Conservation (phyloP, 148 eudicot species). For the Oxyria digyna region DNA sequence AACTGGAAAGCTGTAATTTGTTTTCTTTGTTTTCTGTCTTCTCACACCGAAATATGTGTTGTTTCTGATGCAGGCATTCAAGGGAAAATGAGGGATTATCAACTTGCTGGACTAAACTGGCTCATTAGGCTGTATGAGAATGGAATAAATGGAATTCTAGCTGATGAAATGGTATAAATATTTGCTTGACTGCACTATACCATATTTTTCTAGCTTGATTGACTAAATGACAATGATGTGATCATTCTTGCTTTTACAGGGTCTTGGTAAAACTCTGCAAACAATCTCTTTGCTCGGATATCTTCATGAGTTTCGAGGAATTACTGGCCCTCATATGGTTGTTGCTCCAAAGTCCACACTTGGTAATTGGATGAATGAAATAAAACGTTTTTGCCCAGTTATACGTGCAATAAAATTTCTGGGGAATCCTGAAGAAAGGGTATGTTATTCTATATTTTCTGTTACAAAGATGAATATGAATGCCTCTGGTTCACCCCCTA, state of each 20-base stretch:
- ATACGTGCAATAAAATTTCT: slow-evolving; percentile 84
- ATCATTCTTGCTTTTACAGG: slow-evolving; percentile 26
- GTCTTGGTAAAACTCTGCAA: slow-evolving; percentile 97
- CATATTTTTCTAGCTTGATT: not conserved
- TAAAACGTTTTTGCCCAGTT: slow-evolving; percentile 80
- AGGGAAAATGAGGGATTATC: slow-evolving; percentile 99
- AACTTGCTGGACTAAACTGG: slow-evolving; percentile 99
- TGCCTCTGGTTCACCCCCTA: not conserved
- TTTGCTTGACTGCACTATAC: not conserved
- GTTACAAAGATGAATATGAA: not conserved
- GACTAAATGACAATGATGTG: not conserved
- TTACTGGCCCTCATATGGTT: slow-evolving; percentile 99
- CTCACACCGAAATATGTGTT: not conserved
- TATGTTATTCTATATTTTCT: slow-evolving; percentile 15
- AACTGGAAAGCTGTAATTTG: not conserved
- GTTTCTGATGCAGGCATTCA: slow-evolving; percentile 55
- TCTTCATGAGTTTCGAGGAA: slow-evolving; percentile 89
- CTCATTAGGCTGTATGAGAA: slow-evolving; percentile 88
- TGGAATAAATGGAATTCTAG: slow-evolving; percentile 97
- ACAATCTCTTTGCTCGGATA: slow-evolving; percentile 94
- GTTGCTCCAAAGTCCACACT: slow-evolving; percentile 99
- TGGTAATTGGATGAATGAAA: slow-evolving; percentile 99
- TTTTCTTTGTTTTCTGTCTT: not conserved
- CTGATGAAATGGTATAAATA: slow-evolving; percentile 86
- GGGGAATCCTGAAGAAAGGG: slow-evolving; percentile 96